phyloP scores from a whole-genome alignment of 345 rosid species.

The Eucalyptus sp. region DNA sequence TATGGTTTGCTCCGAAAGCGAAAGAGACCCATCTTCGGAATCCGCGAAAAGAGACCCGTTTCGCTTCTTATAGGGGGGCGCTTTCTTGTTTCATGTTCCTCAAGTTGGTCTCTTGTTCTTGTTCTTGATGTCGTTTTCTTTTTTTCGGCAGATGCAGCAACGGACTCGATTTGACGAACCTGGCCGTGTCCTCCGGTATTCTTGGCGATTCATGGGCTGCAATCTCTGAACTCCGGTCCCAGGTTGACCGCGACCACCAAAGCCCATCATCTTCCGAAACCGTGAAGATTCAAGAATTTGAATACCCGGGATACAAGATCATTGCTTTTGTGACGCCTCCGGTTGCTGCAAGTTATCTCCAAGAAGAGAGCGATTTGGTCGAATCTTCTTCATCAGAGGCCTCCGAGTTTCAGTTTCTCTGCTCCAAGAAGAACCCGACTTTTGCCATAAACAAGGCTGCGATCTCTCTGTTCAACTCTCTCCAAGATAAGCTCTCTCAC shows the following conservation, averaged over 20 bases:
- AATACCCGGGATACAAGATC: not conserved
- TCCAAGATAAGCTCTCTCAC: slow-evolving; percentile 2
- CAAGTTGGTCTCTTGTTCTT: not conserved
- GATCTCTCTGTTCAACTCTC: slow-evolving; percentile 15
- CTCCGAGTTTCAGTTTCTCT: slow-evolving; percentile 21
- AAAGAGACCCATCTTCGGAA: not conserved
- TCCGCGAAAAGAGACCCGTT: not conserved
- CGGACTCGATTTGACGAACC: slow-evolving; percentile 26
- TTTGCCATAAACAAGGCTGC: slow-evolving; percentile 33
- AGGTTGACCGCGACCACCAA: not conserved
- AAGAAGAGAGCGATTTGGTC: slow-evolving; percentile 1
- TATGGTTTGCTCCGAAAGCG: not conserved
- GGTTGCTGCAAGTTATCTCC: not conserved
- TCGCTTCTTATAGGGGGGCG: not conserved
- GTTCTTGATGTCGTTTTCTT: not conserved
- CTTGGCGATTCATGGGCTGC: slow-evolving; percentile 20
- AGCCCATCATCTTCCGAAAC: not conserved
- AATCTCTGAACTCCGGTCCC: slow-evolving; percentile 7
- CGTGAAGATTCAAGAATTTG: not conserved
- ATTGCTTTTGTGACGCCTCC: slow-evolving; percentile 33
- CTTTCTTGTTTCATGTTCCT: not conserved
- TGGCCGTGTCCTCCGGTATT: slow-evolving; percentile 34
- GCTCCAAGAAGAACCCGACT: slow-evolving; percentile 10
- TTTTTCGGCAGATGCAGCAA: slow-evolving; percentile 11
- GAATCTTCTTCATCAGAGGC: slow-evolving; percentile 16